phyloP scores from a whole-genome alignment of 129 eudicot genomes.

The Glebionis coronaria region DNA sequence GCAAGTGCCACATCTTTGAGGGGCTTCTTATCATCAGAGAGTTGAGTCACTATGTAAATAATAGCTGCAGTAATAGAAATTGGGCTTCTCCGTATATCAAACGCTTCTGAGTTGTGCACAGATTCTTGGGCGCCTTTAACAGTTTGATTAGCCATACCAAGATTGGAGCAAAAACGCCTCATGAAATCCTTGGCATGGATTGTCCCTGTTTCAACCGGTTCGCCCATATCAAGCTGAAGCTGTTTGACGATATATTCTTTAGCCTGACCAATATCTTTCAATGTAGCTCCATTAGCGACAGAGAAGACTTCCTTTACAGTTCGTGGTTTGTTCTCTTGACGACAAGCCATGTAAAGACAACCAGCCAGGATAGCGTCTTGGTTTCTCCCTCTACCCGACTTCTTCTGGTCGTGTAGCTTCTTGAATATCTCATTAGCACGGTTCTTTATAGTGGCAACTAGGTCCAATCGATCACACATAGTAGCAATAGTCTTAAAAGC shows the following conservation, averaged over 20 bases:
- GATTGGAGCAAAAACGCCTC: conserved; percentile 85
- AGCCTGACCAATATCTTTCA: conserved; percentile 77
- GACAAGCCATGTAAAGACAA: too few species aligned
- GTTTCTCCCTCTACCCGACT: too few species aligned
- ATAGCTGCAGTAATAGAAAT: too few species aligned
- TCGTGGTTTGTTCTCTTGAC: too few species aligned
- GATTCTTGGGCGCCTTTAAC: conserved; percentile 78
- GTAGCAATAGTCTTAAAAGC: conserved; percentile 58
- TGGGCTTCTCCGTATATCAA: too few species aligned
- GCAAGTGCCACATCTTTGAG: conserved; percentile 54
- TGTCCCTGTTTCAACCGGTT: conserved; percentile 68
- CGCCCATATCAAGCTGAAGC: too few species aligned
- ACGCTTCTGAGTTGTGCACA: too few species aligned
- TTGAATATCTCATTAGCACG: too few species aligned
- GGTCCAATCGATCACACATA: conserved; percentile 91
- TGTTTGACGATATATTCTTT: conserved; percentile 71
- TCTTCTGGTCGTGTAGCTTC: too few species aligned
- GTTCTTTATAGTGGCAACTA: conserved; percentile 71
- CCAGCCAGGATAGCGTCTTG: too few species aligned
- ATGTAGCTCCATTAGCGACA: conserved; percentile 72
- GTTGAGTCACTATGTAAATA: too few species aligned
- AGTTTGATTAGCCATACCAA: conserved; percentile 65
- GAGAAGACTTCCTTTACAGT: conserved; percentile 76
- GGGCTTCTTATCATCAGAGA: too few species aligned
- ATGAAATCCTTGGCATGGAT: conserved; percentile 68